phyloP scores from a whole-genome alignment of 2,329 filamentous ascomycete species.

The Sporothrix brasiliensis region DNA sequence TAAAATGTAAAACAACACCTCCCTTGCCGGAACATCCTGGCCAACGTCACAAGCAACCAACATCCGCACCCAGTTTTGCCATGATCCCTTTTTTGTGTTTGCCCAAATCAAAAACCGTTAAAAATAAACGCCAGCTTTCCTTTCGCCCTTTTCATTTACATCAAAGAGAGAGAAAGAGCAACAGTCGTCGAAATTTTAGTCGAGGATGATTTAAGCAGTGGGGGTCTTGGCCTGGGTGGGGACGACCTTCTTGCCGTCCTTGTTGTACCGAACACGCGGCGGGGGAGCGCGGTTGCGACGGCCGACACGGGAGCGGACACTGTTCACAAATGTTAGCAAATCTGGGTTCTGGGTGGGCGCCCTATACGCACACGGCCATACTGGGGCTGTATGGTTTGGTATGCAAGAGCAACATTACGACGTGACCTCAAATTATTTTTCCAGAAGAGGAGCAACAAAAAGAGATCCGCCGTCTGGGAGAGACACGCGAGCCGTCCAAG shows the following conservation, averaged over 20 bases:
- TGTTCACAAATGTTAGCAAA: conserved; percentile 54
- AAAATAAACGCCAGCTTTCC: conserved; percentile 18
- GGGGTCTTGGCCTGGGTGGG: conserved; percentile 72
- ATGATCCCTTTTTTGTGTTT: conserved; percentile 15
- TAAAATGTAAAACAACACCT: not conserved
- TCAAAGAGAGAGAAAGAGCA: not conserved
- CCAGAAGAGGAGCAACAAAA: conserved; percentile 33
- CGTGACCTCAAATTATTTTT: conserved; percentile 3
- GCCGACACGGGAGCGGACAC: conserved; percentile 94
- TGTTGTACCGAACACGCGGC: conserved; percentile 98
- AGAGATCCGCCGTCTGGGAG: conserved; percentile 33
- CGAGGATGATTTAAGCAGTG: conserved; percentile 9
- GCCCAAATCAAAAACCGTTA: conserved; percentile 17
- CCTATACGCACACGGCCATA: not conserved
- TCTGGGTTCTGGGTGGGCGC: not conserved
- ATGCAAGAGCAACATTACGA: conserved; percentile 18
- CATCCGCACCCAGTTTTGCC: conserved; percentile 17
- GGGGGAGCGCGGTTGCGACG: conserved; percentile 99
- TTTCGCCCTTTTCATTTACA: not conserved
- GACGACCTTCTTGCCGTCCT: conserved; percentile 99
- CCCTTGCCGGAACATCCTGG: not conserved
- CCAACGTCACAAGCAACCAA: not conserved
- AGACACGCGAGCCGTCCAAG: conserved; percentile 41
- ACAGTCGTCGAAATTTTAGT: not conserved
- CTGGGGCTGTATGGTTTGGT: not conserved